Evolutionary conservation across 1,284 basidiomycete genomes (phyloP), one percentile per base, ranked within the genome.

Genomic region (Amylostereum areolatum): DNA sequence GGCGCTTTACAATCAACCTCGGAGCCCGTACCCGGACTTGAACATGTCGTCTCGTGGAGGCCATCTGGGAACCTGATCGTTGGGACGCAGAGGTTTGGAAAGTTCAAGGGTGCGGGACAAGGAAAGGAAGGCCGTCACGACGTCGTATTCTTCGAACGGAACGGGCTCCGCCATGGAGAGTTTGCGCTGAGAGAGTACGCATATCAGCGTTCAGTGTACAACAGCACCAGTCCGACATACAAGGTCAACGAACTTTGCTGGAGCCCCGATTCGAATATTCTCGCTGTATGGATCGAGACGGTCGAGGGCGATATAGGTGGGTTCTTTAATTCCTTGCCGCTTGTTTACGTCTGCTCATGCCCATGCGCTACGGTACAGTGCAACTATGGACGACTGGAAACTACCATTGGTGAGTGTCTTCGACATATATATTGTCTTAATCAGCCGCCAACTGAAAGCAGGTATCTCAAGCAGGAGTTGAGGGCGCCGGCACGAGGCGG

Each of bases 361-460:
- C 45, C 11, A 49, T 47, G 42, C 29, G 35, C 18, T 41, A 18
- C 18, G 18, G 18, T 18, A 32, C 49, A 50, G 91, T 99, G 24
- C 97, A 99, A 68, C 71, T 99, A 2, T 99, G 94, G 93, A 90
- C 92, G 0, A 92, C 79, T 27, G 86, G 89, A 44, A 99, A 99
- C 66, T 99, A 97, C 66, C 89, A 97, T 65, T 97, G 95, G 90
- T 93, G 57, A 34, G 64, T 51, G 36, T 11, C 40, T 42, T 34
- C 25, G 34, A 25, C 50, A 6, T 40, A 46, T 39, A 53, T 40
- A 40, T n/a, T 18, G 9, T 24, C 25, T 30, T 47, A 30, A 51
- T 39, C 18, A 18, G 18, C 18, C 18, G 18, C 18, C 18, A 18
- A 18, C 30, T 43, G 10, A 48, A 47, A 12, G 10, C 51, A 89